Conservation (phyloP, 805 yeast genomes). For the Vanderwaltozyma polyspora region DNA sequence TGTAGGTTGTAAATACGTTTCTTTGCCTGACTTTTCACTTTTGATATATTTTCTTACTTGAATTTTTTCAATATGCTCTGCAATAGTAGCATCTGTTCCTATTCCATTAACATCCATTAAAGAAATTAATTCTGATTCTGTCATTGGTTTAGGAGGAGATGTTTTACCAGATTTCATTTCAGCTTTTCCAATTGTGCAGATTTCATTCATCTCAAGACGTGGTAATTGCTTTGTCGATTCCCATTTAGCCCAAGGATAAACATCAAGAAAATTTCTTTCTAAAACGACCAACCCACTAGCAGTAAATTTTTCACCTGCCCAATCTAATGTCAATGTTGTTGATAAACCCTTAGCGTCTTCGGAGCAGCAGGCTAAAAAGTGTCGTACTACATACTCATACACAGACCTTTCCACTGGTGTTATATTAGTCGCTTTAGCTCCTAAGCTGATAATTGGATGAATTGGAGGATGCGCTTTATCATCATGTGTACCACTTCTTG, state of each 20-base stretch:
- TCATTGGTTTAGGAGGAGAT: slow-evolving; percentile 67
- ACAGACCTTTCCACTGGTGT: slow-evolving; percentile 46
- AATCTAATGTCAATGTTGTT: slow-evolving; percentile 50
- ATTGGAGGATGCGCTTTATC: slow-evolving; percentile 99
- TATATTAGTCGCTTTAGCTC: slow-evolving; percentile 18
- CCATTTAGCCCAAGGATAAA: slow-evolving; percentile 77
- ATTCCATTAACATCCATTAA: slow-evolving; percentile 96
- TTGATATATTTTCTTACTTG: slow-evolving; percentile 53
- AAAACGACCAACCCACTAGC: slow-evolving; percentile 66
- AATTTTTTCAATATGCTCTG: slow-evolving; percentile 88
- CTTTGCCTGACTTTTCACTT: slow-evolving; percentile 31
- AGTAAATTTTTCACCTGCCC: slow-evolving; percentile 69
- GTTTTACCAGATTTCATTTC: slow-evolving; percentile 67
- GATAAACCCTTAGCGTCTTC: slow-evolving; percentile 74
- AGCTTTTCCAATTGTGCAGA: slow-evolving; percentile 42
- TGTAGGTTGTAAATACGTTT: slow-evolving; percentile 56
- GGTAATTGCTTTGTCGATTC: slow-evolving; percentile 56
- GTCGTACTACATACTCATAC: slow-evolving; percentile 75
- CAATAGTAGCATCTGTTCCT: slow-evolving; percentile 98
- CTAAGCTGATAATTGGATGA: slow-evolving; percentile 53
- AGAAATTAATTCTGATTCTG: slow-evolving; percentile 85
- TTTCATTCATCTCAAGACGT: slow-evolving; percentile 44
- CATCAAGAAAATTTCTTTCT: slow-evolving; percentile 67
- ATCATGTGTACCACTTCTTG: slow-evolving; percentile 72
- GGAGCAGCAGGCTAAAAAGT: slow-evolving; percentile 87